Evolutionary conservation across 345 rosid species (phyloP), one percentile per base, ranked within the genome.

Genomic region (Moricandia moricandioides): DNA sequence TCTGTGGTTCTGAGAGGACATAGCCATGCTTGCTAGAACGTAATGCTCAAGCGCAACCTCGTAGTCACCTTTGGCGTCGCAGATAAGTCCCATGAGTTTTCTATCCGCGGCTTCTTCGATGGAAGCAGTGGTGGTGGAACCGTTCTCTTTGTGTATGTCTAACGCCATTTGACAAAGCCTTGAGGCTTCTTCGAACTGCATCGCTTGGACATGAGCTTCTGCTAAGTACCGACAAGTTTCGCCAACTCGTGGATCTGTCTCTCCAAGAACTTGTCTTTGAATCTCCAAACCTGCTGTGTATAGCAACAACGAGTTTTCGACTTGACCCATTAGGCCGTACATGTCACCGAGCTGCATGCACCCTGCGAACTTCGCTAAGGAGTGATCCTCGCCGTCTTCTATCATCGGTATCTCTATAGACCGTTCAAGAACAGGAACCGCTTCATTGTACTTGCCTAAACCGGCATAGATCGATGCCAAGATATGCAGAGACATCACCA

Each of bases 341-440:
- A 93, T 82, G 71, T 94, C 99, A 55, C 99, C 99, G 27, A 94
- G 84, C 77, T 91, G 99, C 99, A 94, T 94, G 67, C 97, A 94
- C 31, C 99, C 97, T 1, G 97, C 88, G 54, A 94, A 94, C 75
- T 94, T 94, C 17, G 99, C 99, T 6, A 94, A 86, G 1, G 93
- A 89, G 66, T 94, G 97, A 63, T 79, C 83, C 76, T 87, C 91
- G 0, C 99, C 93, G 56, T 87, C 87, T 54, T 94, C 93, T 27
- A 94, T 80, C 45, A 77, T 83, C 0, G 93, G 95, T 62, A 92
- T 90, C 39, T 90, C 90, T 27, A 90, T 88, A 1, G 99, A 90
- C 4, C 85, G 87, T 79, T 94, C 96, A 21, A 94, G 97, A 84
- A 89, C 76, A 1, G 97, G 96, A 56, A 94, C 86, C 0, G 97